Conservation (phyloP, 495 filamentous ascomycete genomes). For the Penicillium turbatum region DNA sequence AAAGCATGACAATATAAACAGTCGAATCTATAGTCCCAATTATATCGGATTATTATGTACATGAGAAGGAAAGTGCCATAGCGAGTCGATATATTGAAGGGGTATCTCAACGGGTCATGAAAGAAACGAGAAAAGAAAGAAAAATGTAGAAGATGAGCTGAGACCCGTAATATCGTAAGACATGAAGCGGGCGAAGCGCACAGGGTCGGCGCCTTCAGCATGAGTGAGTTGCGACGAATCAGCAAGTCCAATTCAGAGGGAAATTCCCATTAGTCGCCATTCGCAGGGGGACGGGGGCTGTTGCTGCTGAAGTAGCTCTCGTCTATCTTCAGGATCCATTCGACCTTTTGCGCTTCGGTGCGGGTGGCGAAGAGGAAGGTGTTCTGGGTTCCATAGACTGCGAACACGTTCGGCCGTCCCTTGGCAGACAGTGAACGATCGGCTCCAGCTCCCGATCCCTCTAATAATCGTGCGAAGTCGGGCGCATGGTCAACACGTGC, state of each 20-base stretch:
- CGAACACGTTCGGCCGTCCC: conserved; percentile 72
- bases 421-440: conserved; percentile 40
- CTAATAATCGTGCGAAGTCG: conserved; percentile 73
- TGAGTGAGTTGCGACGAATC: no score
- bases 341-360: conserved; percentile 81
- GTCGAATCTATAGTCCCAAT: conserved; percentile 29
- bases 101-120: conserved; percentile 33
- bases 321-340: conserved; percentile 86
- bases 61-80: conserved; percentile 30
- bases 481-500: conserved; percentile 83
- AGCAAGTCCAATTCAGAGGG: not conserved
- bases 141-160: conserved; percentile 14
- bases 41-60: conserved; percentile 44
- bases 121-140: conserved; percentile 14
- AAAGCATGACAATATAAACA: conserved; percentile 9
- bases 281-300: conserved; percentile 27
- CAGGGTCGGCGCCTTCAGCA: not conserved
- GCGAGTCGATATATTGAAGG: conserved; percentile 39
- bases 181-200: conserved; percentile 16
- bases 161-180: conserved; percentile 22
- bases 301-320: conserved; percentile 51
- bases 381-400: conserved; percentile 87
- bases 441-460: conserved; percentile 35
- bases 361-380: conserved; percentile 91
- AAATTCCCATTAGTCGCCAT: conserved; percentile 15